Conservation (phyloP, 2,329 filamentous ascomycete species). For the Stemphylium beticola region DNA sequence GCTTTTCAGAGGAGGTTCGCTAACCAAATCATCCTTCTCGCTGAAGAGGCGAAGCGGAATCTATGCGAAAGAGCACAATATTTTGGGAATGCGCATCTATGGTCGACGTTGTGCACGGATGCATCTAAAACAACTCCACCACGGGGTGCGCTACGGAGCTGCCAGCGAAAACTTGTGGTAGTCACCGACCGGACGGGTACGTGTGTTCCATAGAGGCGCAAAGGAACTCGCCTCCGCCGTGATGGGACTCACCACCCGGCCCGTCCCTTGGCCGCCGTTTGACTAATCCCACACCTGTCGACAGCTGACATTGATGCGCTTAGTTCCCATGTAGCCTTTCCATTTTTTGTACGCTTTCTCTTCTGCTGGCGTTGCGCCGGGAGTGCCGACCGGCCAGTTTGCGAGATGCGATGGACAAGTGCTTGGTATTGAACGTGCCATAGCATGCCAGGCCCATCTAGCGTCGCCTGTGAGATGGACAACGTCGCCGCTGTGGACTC, state of each 20-base stretch:
- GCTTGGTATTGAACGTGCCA: conserved; percentile 80
- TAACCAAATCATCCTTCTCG: neutral
- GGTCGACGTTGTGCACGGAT: neutral
- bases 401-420: conserved; percentile 79
- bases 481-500: conserved; percentile 81
- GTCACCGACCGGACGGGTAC: neutral
- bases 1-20: neutral
- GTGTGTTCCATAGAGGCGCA: neutral
- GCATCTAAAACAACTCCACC: neutral
- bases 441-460: conserved; percentile 93
- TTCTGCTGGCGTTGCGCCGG: conserved; percentile 37
- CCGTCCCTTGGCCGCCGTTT: conserved; percentile 10
- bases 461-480: conserved; percentile 85
- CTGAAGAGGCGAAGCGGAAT: no score
- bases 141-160: neutral
- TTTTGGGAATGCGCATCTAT: neutral
- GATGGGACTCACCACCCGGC: conserved; percentile 6
- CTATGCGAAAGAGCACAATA: neutral
- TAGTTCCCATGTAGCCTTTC: conserved; percentile 49
- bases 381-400: conserved; percentile 69
- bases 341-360: conserved; percentile 47
- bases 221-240: conserved; percentile 5
- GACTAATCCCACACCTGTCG: conserved; percentile 49
- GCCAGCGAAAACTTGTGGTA: neutral
- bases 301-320: conserved; percentile 50